Evolutionary conservation across 192 early-diverging fungal species (phyloP), one percentile per base, ranked within the genome.

Genomic region (Nowakowskiella sp.): DNA sequence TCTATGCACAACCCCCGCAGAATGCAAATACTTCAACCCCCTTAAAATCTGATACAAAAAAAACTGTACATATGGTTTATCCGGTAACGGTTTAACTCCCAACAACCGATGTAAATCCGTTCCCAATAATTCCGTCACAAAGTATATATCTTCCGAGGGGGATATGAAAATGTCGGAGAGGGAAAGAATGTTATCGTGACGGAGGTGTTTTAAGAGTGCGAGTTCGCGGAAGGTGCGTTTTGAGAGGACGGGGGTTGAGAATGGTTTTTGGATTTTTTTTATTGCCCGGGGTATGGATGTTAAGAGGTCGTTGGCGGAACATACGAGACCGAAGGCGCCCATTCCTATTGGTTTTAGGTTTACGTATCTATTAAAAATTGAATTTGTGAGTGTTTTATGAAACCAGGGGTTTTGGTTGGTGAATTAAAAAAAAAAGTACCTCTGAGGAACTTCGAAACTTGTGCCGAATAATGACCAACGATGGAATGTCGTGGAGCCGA

Each of bases 281-380:
- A 98, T 88, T 24, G 94, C 94, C 3, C 90, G 89, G 51, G 80
- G 78, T 53, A 79, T 78, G 25, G 82, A 73, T 1, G 91, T 91
- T 51, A 87, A 70, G 55, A 89, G 84, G 64, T 96, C 88, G 47
- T 85, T 88, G 4, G 92, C 87, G 8, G 93, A 94, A 62, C 94
- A 97, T 21, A 97, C 94, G 4, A 97, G 76, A 65, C 94, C 94
- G 67, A 95, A 97, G 2, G 94, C 90, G 32, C 94, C 94, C 87
- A 95, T 91, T 27, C 94, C 94, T 19, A 97, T 86, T 6, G 92
- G 89, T 62, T 92, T 84, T 43, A 96, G 73, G 70, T 92, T 85
- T 6, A 86, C 83, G 79, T 96, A 95, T 58, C 86, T 87, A 60
- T 28, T 51, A 25, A 22, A 49, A 16, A n/a, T n/a, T n/a, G n/a